Evolutionary conservation across 2,329 filamentous ascomycete genomes (phyloP).

Genomic region (Microdochium trichocladiopsis): DNA sequence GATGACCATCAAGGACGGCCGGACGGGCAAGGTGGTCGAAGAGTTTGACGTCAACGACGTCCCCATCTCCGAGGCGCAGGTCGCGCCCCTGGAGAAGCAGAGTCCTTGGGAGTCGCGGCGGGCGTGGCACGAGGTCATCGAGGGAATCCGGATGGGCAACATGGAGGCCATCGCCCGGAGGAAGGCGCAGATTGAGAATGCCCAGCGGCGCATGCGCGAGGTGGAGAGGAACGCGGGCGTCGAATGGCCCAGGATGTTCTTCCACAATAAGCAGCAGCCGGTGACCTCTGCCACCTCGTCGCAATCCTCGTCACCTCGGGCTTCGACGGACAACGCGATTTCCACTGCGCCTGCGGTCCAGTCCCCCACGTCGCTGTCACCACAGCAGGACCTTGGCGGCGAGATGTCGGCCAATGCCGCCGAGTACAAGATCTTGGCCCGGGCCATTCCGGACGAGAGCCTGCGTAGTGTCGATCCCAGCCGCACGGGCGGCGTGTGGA

Average conservation of each 20-base stretch:
- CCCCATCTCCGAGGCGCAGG: slow-evolving; percentile 5
- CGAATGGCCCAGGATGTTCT: slow-evolving; percentile 17
- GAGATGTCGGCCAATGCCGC: neutral
- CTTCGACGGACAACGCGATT: too few relatives aligned
- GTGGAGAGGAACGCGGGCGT: slow-evolving; percentile 7
- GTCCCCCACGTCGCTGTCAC: neutral
- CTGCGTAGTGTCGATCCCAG: neutral
- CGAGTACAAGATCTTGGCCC: neutral
- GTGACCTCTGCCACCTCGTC: neutral
- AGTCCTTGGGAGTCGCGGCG: slow-evolving; percentile 16
- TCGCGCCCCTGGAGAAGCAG: slow-evolving; percentile 6
- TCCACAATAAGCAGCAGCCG: slow-evolving; percentile 1
- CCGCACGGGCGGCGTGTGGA: neutral
- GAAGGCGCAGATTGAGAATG: slow-evolving; percentile 13
- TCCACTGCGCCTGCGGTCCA: too few relatives aligned
- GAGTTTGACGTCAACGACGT: slow-evolving; percentile 11
- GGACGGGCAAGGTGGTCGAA: slow-evolving; percentile 6
- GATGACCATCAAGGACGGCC: slow-evolving; percentile 11
- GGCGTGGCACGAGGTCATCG: slow-evolving; percentile 11
- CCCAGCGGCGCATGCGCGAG: slow-evolving; percentile 13
- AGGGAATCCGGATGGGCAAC: slow-evolving; percentile 10
- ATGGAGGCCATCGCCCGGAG: slow-evolving; percentile 6
- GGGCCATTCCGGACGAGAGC: neutral
- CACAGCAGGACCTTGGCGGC: neutral
- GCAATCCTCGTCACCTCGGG: too few relatives aligned